phyloP scores from a whole-genome alignment of 352 stramenopile genomes.

The Phytophthora agathidicida region DNA sequence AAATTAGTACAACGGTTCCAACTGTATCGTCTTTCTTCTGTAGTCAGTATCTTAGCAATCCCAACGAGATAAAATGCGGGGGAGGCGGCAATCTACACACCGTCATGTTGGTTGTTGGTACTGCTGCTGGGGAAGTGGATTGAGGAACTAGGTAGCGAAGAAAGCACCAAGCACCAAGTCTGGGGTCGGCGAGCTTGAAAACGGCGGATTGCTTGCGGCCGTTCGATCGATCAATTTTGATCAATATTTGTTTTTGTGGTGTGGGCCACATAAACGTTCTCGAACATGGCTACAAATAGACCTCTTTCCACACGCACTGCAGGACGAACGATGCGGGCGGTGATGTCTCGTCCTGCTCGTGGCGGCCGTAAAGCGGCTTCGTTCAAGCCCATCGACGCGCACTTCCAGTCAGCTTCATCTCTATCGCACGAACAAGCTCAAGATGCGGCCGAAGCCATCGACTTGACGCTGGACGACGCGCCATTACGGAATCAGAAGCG shows the following conservation, averaged over 20 bases:
- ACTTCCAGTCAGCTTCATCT: constrained; percentile 52
- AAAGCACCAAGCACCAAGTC: not conserved
- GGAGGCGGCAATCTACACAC: constrained; percentile 11
- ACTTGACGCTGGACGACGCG: constrained; percentile 39
- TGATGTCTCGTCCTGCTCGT: constrained; percentile 3
- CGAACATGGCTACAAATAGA: no score
- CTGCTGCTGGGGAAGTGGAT: not conserved
- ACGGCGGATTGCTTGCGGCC: no score
- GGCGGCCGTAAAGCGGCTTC: not conserved
- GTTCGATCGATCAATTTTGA: no score
- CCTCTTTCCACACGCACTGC: no score
- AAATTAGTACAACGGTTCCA: constrained; percentile 20
- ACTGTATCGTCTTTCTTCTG: constrained; percentile 1
- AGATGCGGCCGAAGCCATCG: constrained; percentile 40
- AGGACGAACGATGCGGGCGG: constrained; percentile 14
- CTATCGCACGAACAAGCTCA: constrained; percentile 4
- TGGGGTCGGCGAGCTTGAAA: not conserved
- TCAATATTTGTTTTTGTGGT: no score
- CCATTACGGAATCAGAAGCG: constrained; percentile 11
- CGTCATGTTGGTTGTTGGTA: constrained; percentile 23
- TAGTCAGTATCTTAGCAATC: not conserved
- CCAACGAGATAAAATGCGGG: not conserved
- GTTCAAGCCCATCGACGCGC: constrained; percentile 62
- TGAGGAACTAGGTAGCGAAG: not conserved
- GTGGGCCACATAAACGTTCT: no score